Evolutionary conservation across 176 grass and related monocot species (phyloP).

Genomic region (Echinochloa phyllopogon): DNA sequence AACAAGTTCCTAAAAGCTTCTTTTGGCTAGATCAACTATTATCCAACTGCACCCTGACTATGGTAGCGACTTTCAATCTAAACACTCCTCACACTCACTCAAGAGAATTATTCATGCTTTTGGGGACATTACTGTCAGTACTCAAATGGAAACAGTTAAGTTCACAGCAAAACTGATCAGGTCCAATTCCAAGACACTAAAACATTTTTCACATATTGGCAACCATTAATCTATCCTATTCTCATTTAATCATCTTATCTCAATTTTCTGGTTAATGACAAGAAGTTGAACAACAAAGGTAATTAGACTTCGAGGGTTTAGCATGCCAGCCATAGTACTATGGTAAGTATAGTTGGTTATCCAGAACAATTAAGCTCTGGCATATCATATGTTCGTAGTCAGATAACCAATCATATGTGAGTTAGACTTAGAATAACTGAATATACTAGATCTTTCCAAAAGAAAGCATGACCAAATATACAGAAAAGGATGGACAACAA

Average conservation of each 20-base stretch:
- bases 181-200: background rate
- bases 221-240: background rate
- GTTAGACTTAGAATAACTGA: background rate
- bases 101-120: constrained; percentile 21
- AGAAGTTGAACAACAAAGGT: background rate
- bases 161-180: background rate
- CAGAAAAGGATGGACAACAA: background rate
- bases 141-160: background rate
- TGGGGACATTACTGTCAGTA: background rate
- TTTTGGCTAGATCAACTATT: background rate
- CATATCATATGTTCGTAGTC: background rate
- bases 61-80: constrained; percentile 11
- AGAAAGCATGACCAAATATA: background rate
- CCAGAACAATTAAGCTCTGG: background rate
- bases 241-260: background rate
- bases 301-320: constrained; percentile 17
- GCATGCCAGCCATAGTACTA: background rate
- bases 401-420: background rate
- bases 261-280: background rate
- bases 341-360: background rate
- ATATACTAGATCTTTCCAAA: background rate
- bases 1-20: background rate
- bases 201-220: background rate
- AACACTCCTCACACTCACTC: background rate
- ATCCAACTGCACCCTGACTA: background rate